Conservation (phyloP, 2,329 filamentous ascomycete genomes). For the Allantophomopsis lycopodina region DNA sequence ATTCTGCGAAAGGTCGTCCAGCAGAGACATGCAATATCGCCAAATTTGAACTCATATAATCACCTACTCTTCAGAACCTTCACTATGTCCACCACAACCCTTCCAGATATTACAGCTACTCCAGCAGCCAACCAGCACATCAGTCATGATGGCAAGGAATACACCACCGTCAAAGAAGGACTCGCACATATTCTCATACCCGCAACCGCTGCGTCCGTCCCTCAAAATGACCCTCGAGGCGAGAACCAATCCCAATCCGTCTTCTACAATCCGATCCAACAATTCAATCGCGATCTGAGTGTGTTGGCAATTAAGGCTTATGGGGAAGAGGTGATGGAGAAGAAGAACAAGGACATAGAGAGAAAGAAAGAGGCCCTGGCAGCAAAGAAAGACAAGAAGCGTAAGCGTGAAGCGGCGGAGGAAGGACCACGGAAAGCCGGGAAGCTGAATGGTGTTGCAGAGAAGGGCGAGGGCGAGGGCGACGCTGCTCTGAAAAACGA, state of each 20-base stretch:
- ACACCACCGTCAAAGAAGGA: conserved; percentile 51
- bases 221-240: conserved; percentile 29
- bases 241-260: conserved; percentile 60
- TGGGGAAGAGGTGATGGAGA: conserved; percentile 50
- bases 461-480: neutral
- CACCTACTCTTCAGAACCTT: neutral
- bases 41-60: neutral
- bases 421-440: conserved; percentile 20
- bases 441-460: conserved; percentile 9
- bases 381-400: conserved; percentile 28
- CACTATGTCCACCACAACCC: neutral
- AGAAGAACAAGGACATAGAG: conserved; percentile 26
- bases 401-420: conserved; percentile 22
- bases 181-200: conserved; percentile 55
- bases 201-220: conserved; percentile 29
- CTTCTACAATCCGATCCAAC: conserved; percentile 98
- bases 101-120: conserved; percentile 13
- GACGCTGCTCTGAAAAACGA: neutral
- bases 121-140: conserved; percentile 17
- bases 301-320: conserved; percentile 86
- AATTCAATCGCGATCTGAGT: conserved; percentile 94
- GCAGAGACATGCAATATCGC: neutral
- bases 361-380: conserved; percentile 22
- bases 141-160: conserved; percentile 33
- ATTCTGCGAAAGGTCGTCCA: neutral